phyloP scores from a whole-genome alignment of 768 basidiomycete species.

The Termitomyces sp. region DNA sequence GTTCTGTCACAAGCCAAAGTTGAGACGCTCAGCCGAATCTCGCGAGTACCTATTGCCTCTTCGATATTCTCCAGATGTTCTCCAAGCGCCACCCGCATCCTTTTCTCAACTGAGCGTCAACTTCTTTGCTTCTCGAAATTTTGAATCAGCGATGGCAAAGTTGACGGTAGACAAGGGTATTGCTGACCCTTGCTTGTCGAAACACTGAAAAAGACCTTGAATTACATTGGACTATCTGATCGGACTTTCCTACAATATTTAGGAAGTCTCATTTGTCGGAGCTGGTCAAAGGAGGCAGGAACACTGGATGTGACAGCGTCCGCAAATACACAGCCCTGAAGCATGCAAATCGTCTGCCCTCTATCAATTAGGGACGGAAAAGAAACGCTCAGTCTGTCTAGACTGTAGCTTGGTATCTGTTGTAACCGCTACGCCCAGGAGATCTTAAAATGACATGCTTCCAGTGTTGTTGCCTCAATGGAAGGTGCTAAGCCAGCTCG shows the following conservation, averaged over 20 bases:
- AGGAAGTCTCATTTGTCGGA: conserved; percentile 74
- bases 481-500: too few species aligned
- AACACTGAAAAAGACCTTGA: conserved; percentile 89
- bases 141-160: conserved; percentile 40
- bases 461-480: too few species aligned
- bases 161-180: conserved; percentile 71
- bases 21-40: conserved; percentile 61
- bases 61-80: conserved; percentile 44
- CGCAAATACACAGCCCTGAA: conserved; percentile 88
- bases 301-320: conserved; percentile 91
- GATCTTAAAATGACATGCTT: too few species aligned
- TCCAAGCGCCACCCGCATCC: conserved; percentile 49
- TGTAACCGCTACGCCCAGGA: too few species aligned
- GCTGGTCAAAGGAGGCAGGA: conserved; percentile 49
- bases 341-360: conserved; percentile 47
- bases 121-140: conserved; percentile 30
- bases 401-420: too few species aligned
- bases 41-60: conserved; percentile 66
- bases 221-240: conserved; percentile 79
- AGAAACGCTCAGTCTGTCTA: too few species aligned
- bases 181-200: conserved; percentile 53
- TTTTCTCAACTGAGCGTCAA: conserved; percentile 23
- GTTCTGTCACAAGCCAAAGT: conserved; percentile 39
- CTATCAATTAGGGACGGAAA: too few species aligned
- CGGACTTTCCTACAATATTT: conserved; percentile 76